phyloP scores from a whole-genome alignment of 139 green algal species.

The Edaphochlamys debaryana region DNA sequence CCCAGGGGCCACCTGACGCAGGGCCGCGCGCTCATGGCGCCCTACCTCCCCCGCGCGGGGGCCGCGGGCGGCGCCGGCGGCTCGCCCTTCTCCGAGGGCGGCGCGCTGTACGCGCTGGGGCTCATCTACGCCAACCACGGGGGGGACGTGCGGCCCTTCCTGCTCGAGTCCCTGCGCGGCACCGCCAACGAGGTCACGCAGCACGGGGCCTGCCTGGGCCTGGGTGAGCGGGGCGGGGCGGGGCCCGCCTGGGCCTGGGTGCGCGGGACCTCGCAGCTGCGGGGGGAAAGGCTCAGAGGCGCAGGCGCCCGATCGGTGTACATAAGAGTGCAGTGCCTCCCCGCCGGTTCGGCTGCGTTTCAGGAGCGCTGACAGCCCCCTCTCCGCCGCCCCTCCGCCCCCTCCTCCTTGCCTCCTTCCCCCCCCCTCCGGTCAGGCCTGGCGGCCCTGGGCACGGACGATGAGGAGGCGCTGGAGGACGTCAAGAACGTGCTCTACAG shows the following conservation, averaged over 20 bases:
- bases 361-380: no score
- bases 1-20: conserved; percentile 85
- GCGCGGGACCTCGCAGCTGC: no score
- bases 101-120: conserved; percentile 96
- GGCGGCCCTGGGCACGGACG: conserved; percentile 84
- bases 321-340: no score
- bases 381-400: no score
- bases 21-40: conserved; percentile 85
- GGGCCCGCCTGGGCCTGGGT: no score
- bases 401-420: no score
- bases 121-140: conserved; percentile 97
- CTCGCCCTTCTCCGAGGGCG: conserved; percentile 85
- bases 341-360: no score
- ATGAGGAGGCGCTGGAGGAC: conserved; percentile 93
- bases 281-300: no score
- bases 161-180: conserved; percentile 86
- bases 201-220: conserved; percentile 96
- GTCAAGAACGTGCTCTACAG: conserved; percentile 81
- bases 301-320: no score
- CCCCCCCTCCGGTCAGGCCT: conserved; percentile 67
- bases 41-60: conserved; percentile 92
- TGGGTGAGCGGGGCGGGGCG: conserved; percentile 80
- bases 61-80: conserved; percentile 35
- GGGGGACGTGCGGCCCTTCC: conserved; percentile 79
- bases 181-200: conserved; percentile 91